Conservation (phyloP, 129 eudicot genomes). For the Artemisia tridentata region DNA sequence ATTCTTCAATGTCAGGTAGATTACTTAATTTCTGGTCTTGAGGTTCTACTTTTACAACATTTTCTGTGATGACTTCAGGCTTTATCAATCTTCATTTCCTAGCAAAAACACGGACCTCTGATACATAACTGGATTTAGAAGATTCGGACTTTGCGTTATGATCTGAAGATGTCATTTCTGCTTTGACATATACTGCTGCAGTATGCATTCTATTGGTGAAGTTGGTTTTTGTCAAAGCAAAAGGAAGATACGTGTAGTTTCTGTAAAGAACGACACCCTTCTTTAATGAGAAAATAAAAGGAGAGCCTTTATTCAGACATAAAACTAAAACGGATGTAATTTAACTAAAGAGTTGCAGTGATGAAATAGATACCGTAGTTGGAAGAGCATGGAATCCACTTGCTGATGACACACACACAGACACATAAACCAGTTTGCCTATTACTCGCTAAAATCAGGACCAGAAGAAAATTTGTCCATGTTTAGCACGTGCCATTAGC, state of each 20-base stretch:
- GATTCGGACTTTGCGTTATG: conserved; percentile 25
- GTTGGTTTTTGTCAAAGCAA: conserved; percentile 26
- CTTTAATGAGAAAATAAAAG: background rate
- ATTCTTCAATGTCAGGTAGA: conserved; percentile 83
- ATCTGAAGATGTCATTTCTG: conserved; percentile 27
- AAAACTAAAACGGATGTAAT: background rate
- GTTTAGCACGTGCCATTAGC: too few species aligned
- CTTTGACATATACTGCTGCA: conserved; percentile 28
- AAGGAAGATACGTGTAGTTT: conserved; percentile 26
- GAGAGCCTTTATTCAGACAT: background rate
- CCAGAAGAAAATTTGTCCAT: too few species aligned
- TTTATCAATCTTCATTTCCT: conserved; percentile 49
- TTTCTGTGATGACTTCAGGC: conserved; percentile 28
- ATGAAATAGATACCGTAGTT: conserved; percentile 14
- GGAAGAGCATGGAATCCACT: conserved; percentile 28
- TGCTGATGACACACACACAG: conserved; percentile 1
- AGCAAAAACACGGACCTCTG: conserved; percentile 45
- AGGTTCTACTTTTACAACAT: conserved; percentile 30
- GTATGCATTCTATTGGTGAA: conserved; percentile 32
- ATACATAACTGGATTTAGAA: too few species aligned
- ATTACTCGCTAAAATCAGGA: background rate
- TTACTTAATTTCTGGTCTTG: conserved; percentile 30
- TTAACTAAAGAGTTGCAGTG: background rate
- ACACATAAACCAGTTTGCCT: conserved; percentile 13
- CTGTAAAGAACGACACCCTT: conserved; percentile 25